A percentile compares a stretch with the other conserved stretches of the same genome.
Conservation (phyloP, 768 basidiomycete genomes). For the Leccinum rimulosum region DNA sequence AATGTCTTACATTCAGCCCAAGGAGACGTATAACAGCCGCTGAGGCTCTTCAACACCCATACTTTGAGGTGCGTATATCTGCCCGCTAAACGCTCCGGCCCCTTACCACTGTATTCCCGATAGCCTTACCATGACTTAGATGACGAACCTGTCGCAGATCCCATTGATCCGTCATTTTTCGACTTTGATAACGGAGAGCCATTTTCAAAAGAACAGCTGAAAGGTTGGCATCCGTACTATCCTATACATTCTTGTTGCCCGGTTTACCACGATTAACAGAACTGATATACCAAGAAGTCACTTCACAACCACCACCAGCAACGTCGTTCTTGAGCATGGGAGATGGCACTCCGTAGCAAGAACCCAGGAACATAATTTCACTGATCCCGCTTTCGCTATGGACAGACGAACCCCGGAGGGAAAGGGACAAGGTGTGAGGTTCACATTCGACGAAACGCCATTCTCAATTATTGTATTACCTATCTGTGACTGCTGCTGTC, state of each 20-base stretch:
- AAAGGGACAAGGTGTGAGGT: no score
- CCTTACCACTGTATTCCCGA: neutral
- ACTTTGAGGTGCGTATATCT: slow-evolving; percentile 61
- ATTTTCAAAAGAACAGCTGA: slow-evolving; percentile 64
- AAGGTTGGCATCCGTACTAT: slow-evolving; percentile 43
- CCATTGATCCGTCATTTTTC: slow-evolving; percentile 76
- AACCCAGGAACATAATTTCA: neutral
- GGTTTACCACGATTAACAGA: slow-evolving; percentile 14
- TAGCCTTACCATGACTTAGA: slow-evolving; percentile 86
- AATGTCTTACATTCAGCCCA: slow-evolving; percentile 82
- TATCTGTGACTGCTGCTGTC: neutral
- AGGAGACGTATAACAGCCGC: slow-evolving; percentile 85
- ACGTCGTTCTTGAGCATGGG: slow-evolving; percentile 16
- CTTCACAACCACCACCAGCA: slow-evolving; percentile 16
- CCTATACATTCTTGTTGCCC: neutral
- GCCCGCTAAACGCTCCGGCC: neutral
- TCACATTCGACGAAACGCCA: no score
- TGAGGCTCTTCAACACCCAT: slow-evolving; percentile 86
- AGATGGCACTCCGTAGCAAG: slow-evolving; percentile 13
- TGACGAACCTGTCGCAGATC: slow-evolving; percentile 83
- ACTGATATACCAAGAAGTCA: slow-evolving; percentile 53
- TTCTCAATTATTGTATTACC: neutral
- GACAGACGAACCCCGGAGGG: no score
- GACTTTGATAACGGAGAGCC: slow-evolving; percentile 74
- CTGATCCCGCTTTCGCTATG: neutral